Base-by-base conservation (phyloP, 2,329 filamentous ascomycete species). In the Colletotrichum sp. region DNA sequence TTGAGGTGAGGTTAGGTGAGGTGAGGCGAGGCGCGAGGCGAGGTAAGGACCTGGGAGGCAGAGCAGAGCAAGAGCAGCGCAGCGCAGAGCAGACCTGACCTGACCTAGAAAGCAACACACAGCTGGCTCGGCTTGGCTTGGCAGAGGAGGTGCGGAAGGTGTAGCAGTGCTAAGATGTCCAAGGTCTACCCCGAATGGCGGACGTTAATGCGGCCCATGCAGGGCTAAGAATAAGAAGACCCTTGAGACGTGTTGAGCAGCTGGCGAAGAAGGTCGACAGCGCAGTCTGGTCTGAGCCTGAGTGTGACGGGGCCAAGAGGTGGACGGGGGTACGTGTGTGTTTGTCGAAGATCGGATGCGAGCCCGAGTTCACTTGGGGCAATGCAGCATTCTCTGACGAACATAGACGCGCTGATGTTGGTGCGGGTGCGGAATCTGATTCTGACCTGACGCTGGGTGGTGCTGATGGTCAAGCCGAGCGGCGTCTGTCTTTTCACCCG, bases 131-230 rank as follows among this genome's bases (percentile, higher is more conserved):
- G 48, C 27, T 71, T 34, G 72, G 48, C 27, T 71, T 34, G 48
- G 52, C 44, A 52, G 59, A 32, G 68, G 57, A 44, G 34, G 68
- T 25, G 68, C 57, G 57, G 68, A 63, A 15, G 63, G 32, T 66
- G 68, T 72, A 61, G 52, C 55, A 39, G 52, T 71, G 72, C 68
- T 63, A 64, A 52, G 28, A 32, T 34, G 13, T 74, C 70, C 74
- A 76, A 75, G 70, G 70, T 74, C 74, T 76, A 76, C 57, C 74
- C 74, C 59, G 73, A 65, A 68, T 32, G 48, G 30, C 59, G 74
- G 71, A 69, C 59, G 44, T 68, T 74, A 65, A 69, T 76, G 70
- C 74, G 74, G 74, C 64, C 74, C 74, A 76, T 76, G 70, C 74
- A 73, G 74, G 70, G 59, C 74, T 65, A 60, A 65, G 70, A 69